Conservation (phyloP, 2,329 filamentous ascomycete genomes). For the Pestalotiopsis sp. region DNA sequence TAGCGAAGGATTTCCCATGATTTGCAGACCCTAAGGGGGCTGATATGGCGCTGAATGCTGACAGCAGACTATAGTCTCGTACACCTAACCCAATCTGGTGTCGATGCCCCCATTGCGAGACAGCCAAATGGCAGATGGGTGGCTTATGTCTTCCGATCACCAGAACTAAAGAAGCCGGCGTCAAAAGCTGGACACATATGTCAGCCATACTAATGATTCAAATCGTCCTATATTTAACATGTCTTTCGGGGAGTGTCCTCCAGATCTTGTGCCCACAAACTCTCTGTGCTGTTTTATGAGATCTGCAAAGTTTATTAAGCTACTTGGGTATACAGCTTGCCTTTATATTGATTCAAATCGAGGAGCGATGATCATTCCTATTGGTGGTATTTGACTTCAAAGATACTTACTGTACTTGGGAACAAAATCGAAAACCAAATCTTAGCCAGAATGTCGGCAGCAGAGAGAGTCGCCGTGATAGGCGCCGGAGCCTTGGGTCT, state of each 20-base stretch:
- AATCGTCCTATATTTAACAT: neutral
- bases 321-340: no score
- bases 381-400: neutral
- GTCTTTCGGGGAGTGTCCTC: neutral
- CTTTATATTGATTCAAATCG: neutral
- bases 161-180: neutral
- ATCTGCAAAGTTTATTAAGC: no score
- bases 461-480: slow-evolving; percentile 22
- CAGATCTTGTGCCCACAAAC: neutral
- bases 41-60: neutral
- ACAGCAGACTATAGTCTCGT: neutral
- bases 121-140: neutral
- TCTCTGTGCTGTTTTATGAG: neutral
- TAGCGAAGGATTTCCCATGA: neutral
- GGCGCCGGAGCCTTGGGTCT: slow-evolving; percentile 18
- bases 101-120: neutral
- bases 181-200: neutral
- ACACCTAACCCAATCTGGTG: neutral
- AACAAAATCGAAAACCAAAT: neutral
- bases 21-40: neutral
- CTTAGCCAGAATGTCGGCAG: neutral
- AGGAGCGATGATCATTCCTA: neutral
- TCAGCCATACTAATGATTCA: neutral
- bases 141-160: neutral
- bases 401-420: no score